Base-by-base conservation (phyloP, 768 basidiomycete species). In the Mycena sanguinolenta region DNA sequence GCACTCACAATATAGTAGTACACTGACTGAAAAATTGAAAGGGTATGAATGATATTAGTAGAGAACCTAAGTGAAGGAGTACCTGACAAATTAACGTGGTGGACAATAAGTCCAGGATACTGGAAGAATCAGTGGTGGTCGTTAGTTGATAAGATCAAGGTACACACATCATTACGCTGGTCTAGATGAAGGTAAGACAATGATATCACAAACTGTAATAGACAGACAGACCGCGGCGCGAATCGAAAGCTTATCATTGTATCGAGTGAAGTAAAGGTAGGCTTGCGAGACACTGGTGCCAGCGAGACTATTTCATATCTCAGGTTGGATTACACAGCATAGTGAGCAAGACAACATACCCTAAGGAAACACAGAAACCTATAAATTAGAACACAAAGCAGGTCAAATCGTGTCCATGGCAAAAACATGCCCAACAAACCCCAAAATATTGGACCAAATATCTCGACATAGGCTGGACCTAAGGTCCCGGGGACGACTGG, bases 1-100 rank as follows among this genome's bases (percentile, higher is more conserved):
- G 21, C n/a, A 27, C 50, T 52, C 50, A 52, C 50, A 25, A 52
- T 52, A 52, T 52, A 52, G 25, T 52, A 52, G 25, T 52, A 52
- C 50, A 28, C 14, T 27, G 50, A 27, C 25, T 52, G 16, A 38
- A 44, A 44, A 44, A 44, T 44, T 44, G 42, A 44, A 44, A 17
- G 17, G 42, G 42, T 44, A 44, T 16, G 42, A 19, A 44, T 44
- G 17, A 19, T 19, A 44, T 44, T 44, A 17, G 19, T 19, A 44
- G 17, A 44, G 17, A 44, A 44, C n/a, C n/a, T 16, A 44, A 44
- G 42, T 17, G 42, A 44, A 44, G 16, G 42, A 44, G 42, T 44
- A 44, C 42, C 42, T 44, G 50, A 27, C 25, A 27, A 16, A 52
- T 27, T 14, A 52, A 28, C 23, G 23, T 6, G 25, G 25, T 52